These are phyloP conservation scores for Beauveria bassiana DNA, from an alignment of 2,329 filamentous ascomycete genomes.

Conservation along the genomic window DNA sequence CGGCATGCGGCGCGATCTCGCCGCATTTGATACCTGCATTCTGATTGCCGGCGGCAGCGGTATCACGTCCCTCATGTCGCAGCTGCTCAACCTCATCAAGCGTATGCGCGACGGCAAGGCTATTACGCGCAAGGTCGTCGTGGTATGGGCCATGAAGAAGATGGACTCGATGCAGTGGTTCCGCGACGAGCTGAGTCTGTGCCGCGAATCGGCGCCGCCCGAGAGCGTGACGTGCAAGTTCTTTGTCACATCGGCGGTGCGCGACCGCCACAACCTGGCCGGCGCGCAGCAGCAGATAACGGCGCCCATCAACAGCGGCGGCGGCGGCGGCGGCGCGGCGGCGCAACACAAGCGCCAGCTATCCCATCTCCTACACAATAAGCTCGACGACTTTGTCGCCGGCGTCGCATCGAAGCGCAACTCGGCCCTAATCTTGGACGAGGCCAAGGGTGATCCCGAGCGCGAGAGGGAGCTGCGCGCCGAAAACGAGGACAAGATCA, in stretches of 20 bases:
- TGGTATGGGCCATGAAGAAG: slow-evolving; percentile 89
- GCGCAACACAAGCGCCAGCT: slow-evolving; percentile 43
- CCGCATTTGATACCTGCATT: slow-evolving; percentile 88
- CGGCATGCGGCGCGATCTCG: slow-evolving; percentile 82
- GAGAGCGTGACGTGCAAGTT: slow-evolving; percentile 90
- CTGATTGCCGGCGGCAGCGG: slow-evolving; percentile 91
- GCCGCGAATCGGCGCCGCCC: slow-evolving; percentile 78
- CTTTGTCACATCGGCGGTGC: slow-evolving; percentile 70
- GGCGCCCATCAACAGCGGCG: slow-evolving; percentile 31
- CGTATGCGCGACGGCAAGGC: slow-evolving; percentile 92
- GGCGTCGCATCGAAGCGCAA: slow-evolving; percentile 81
- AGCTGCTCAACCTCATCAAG: slow-evolving; percentile 90
- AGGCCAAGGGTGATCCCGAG: slow-evolving; percentile 71
- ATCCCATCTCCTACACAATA: slow-evolving; percentile 73
- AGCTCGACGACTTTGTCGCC: slow-evolving; percentile 79
- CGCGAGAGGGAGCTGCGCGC: slow-evolving; percentile 69
- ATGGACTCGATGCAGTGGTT: slow-evolving; percentile 98
- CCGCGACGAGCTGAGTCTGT: slow-evolving; percentile 87
- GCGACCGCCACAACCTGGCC: slow-evolving; percentile 21
- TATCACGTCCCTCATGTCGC: slow-evolving; percentile 87
- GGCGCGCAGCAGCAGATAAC: slow-evolving; percentile 28
- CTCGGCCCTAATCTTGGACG: slow-evolving; percentile 73
- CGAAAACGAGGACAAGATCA: slow-evolving; percentile 79
- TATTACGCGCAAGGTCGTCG: slow-evolving; percentile 80
- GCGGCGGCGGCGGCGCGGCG: not conserved